Conservation (phyloP, 1,284 basidiomycete species). For the Cerrena zonata region DNA sequence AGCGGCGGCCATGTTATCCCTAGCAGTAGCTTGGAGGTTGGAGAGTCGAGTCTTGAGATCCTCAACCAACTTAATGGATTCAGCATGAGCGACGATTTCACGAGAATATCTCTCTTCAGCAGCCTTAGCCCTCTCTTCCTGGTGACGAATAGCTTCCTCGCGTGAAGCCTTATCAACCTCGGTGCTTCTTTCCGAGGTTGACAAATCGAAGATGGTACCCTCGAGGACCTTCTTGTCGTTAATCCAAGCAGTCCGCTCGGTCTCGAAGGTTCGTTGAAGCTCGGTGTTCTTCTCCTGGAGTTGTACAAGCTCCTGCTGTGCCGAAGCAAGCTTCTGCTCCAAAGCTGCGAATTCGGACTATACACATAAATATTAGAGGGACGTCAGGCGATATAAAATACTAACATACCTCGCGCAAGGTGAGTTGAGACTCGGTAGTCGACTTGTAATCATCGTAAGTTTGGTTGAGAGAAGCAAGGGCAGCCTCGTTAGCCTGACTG, state of each 20-base stretch:
- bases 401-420: slow-evolving; percentile 58
- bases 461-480: slow-evolving; percentile 61
- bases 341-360: slow-evolving; percentile 67
- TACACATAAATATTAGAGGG: slow-evolving; percentile 4
- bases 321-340: slow-evolving; percentile 53
- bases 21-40: slow-evolving; percentile 42
- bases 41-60: slow-evolving; percentile 60
- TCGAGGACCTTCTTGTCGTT: slow-evolving; percentile 77
- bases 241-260: slow-evolving; percentile 61
- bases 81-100: slow-evolving; percentile 79
- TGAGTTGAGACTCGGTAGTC: slow-evolving; percentile 59
- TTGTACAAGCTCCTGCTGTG: slow-evolving; percentile 54
- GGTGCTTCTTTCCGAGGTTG: slow-evolving; percentile 58
- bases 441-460: slow-evolving; percentile 78
- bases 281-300: slow-evolving; percentile 49
- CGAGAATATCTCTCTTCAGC: slow-evolving; percentile 78
- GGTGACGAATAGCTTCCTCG: slow-evolving; percentile 57
- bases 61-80: slow-evolving; percentile 70
- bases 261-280: slow-evolving; percentile 58
- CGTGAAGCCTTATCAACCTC: slow-evolving; percentile 59
- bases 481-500: slow-evolving; percentile 74
- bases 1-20: slow-evolving; percentile 53
- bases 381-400: background rate
- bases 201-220: slow-evolving; percentile 71
- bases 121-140: slow-evolving; percentile 69